Conservation (phyloP, 2,329 filamentous ascomycete genomes). For the Fonsecaea nubica region DNA sequence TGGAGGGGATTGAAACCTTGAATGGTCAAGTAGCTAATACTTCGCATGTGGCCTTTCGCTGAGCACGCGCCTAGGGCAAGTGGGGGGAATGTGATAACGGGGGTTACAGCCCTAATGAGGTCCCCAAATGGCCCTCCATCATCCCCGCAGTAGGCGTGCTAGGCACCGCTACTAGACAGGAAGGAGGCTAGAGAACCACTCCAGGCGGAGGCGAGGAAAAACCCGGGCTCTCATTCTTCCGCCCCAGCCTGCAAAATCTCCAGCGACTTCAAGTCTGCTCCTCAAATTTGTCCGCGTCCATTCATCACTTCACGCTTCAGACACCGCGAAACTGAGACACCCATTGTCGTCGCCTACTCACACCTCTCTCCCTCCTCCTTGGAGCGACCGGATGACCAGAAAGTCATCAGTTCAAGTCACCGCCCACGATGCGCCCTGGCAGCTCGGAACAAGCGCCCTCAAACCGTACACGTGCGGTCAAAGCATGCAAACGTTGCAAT, state of each 20-base stretch:
- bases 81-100: too few species aligned
- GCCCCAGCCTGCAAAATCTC: background rate
- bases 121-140: background rate
- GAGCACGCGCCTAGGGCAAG: too few species aligned
- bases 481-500: constrained; percentile 22
- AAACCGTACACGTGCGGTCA: constrained; percentile 18
- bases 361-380: background rate
- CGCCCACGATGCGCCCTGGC: constrained; percentile 11
- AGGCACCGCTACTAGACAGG: background rate
- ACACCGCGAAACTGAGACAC: background rate
- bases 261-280: background rate
- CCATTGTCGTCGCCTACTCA: background rate
- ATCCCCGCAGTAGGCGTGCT: background rate
- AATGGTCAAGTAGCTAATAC: background rate
- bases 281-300: background rate
- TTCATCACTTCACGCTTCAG: background rate
- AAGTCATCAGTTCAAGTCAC: background rate
- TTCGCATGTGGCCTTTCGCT: background rate
- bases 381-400: background rate
- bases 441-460: constrained; percentile 8
- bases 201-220: constrained; percentile 14
- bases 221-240: constrained; percentile 13
- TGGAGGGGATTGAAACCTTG: background rate
- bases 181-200: constrained; percentile 5
- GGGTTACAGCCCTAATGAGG: background rate